Conservation (phyloP, 75 land plant species). For the Ceratopteris richardii region DNA sequence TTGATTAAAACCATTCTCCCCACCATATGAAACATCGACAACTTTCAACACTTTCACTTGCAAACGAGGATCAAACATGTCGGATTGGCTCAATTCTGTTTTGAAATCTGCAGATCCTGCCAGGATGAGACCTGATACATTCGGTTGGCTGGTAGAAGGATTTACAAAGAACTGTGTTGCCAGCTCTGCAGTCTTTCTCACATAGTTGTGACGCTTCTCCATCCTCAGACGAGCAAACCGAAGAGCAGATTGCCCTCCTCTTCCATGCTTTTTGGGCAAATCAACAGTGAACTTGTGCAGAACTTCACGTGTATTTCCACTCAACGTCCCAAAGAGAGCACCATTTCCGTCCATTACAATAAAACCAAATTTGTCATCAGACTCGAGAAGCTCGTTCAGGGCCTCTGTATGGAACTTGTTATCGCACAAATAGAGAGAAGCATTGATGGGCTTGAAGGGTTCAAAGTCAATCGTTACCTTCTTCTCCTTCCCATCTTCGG, state of each 20-base stretch:
- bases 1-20: constrained; percentile 62
- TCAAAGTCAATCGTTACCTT: constrained; percentile 64
- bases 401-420: constrained; percentile 67
- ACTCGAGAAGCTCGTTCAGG: constrained; percentile 54
- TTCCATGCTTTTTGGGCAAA: constrained; percentile 66
- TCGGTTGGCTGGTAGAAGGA: constrained; percentile 75
- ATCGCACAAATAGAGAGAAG: constrained; percentile 73
- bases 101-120: constrained; percentile 80
- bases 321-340: constrained; percentile 65
- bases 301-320: constrained; percentile 59
- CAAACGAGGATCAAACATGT: constrained; percentile 78
- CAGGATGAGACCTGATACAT: constrained; percentile 58
- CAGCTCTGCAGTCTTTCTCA: constrained; percentile 47
- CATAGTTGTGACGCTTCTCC: constrained; percentile 74
- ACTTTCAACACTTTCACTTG: constrained; percentile 64
- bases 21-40: constrained; percentile 54
- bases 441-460: constrained; percentile 75
- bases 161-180: constrained; percentile 56
- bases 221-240: constrained; percentile 57
- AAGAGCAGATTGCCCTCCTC: constrained; percentile 72
- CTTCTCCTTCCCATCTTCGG: constrained; percentile 78
- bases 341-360: constrained; percentile 71
- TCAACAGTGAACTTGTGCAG: constrained; percentile 62
- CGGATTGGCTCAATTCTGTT: constrained; percentile 69
- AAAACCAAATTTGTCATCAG: constrained; percentile 61